Base-by-base conservation (phyloP, 768 basidiomycete genomes). In the Suillus lakei region DNA sequence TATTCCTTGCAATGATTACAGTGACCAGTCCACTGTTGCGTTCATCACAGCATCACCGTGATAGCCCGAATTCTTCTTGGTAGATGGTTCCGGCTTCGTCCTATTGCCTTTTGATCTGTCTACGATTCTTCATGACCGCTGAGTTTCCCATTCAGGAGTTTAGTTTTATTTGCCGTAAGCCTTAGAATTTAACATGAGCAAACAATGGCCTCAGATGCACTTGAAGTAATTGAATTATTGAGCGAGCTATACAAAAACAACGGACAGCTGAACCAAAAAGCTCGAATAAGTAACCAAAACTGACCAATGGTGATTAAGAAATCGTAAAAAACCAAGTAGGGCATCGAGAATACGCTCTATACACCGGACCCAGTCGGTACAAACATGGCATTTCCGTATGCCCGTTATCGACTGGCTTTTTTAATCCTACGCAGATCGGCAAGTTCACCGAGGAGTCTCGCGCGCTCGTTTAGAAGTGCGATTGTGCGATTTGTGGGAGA, bases 391-490 rank as follows among this genome's bases (percentile, higher is more conserved):
- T 58, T 4, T 28, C 56, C 26, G 9, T 38, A 21, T 3, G 46
- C 23, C 26, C 48, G 51, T 5, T 55, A 51, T 28, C 60, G 50
- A 26, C 69, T 72, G 39, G 63, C 51, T 10, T 66, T 65, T 15
- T 69, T 69, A 13, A 63, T 73, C 18, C 66, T 72, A 53, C 80
- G 80, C 43, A 88, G 68, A 13, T 77, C 79, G 0, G 88, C 86
- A 13, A 91, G 72, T 71, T 88, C 85, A 5, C 81, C 82, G 51
- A 88, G 73, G 28, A 91, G 71, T 44, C 81, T 76, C 0, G 88
- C 87, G 0, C 89, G 85, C 68, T 90, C 86, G 18, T 85, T 83
- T 21, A 90, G 66, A 8, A 91, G 79, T 15, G 83, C 78, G 21
- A 84, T 74, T 1, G 86, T 88, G 43, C 82, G 79, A 21, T 83